Evolutionary conservation across 1,284 basidiomycete species (phyloP), one percentile per base, ranked within the genome.

Genomic region (Cutaneotrichosporon arboriforme): DNA sequence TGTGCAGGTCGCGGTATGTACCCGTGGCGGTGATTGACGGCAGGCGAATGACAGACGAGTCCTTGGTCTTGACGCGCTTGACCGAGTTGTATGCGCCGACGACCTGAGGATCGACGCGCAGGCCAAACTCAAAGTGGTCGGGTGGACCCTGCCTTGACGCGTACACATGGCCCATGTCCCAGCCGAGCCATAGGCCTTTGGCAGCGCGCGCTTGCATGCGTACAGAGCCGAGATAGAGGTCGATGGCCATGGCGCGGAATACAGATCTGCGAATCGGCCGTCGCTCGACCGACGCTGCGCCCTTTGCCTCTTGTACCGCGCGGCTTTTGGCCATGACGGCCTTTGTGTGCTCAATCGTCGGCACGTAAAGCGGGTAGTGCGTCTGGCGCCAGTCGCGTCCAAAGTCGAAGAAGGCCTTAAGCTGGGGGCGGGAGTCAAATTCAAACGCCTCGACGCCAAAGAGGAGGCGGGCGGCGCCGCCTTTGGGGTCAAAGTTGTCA

Each of bases 91-190:
- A 68, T 4, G 66, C 69, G 1, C 69, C 66, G 9, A 72, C 62
- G 2, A 63, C 47, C 47, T 72, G 69, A 2, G 69, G 68, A 0
- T 63, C 65, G 9, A 66, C 48, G 8, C 57, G 54, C 18, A 69
- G 49, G 3, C 66, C 69, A 36, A 72, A 68, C 18, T 55, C 48
- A n/a, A 61, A 43, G 17, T 63, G 44, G 17, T 63, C 51, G 0
- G 41, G 50, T 9, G 48, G 37, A 12, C 54, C 63, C 15, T 61
- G 55, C 2, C 59, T 49, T 3, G 57, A 57, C 5, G 57, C 46
- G 46, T 63, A 70, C n/a, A 72, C 41, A 22, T 61, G 59, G 8
- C 67, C 69, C 22, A 71, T 54, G 35, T 68, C 67, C 72, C 72
- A 74, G 2, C 66, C 57, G 9, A 74, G 49, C 68, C 68, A 72